A percentile compares a stretch with the other conserved stretches of the same genome.
Evolutionary conservation across 2,329 filamentous ascomycete species (phyloP).

Genomic region (Colletotrichum abscissum): DNA sequence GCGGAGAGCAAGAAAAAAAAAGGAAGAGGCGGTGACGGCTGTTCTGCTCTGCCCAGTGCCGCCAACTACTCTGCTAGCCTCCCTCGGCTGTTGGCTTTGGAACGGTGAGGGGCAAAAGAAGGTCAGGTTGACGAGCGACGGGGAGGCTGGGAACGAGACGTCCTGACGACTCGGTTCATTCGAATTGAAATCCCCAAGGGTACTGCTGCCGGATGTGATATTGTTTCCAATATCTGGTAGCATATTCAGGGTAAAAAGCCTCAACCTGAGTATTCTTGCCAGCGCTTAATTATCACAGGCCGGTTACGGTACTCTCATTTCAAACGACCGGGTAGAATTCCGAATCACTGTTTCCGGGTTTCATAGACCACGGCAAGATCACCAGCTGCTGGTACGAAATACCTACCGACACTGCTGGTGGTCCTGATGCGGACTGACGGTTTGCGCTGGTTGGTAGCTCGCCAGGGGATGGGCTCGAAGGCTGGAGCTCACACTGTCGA

Average conservation of each 20-base stretch:
- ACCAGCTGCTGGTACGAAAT: no score
- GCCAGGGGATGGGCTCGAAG: not conserved
- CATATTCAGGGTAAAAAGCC: not conserved
- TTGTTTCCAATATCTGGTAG: not conserved
- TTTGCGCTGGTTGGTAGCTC: constrained; percentile 9
- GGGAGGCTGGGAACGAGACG: constrained; percentile 27
- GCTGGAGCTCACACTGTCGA: constrained; percentile 19
- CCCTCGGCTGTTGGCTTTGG: constrained; percentile 28
- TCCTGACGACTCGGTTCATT: not conserved
- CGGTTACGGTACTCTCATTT: not conserved
- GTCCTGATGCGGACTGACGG: not conserved
- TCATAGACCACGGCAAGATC: no score
- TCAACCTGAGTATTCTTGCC: not conserved
- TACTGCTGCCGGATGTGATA: not conserved
- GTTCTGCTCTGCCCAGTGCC: constrained; percentile 2
- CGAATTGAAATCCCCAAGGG: not conserved
- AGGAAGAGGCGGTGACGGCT: constrained; percentile 33
- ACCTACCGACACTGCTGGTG: not conserved
- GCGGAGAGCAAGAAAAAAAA: not conserved
- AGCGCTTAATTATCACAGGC: not conserved
- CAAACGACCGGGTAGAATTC: not conserved
- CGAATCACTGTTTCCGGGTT: no score
- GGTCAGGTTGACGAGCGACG: constrained; percentile 9
- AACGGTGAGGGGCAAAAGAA: constrained; percentile 30
- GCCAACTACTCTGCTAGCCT: constrained; percentile 20